Evolutionary conservation across 352 stramenopile genomes (phyloP), one percentile per base, ranked within the genome.

Genomic region (Phytophthora citricola): DNA sequence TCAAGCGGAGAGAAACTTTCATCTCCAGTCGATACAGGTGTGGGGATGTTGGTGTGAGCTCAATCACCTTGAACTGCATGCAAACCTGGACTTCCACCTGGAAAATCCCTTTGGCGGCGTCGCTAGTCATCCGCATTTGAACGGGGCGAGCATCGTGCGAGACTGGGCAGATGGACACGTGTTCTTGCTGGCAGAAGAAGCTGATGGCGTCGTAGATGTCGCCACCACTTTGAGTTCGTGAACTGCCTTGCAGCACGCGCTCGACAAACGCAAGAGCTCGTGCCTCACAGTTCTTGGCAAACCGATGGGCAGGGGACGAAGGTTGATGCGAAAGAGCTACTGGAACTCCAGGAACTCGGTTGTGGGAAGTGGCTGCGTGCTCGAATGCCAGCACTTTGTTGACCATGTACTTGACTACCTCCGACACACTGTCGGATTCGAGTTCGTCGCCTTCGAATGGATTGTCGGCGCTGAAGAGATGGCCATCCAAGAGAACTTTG

Each of bases 131-230:
- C 29, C 45, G 49, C 50, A 93, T 75, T 39, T 88, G 63, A 26
- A 91, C 79, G 14, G 85, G 83, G 8, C 70, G 68, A 4, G 83
- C 83, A 20, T 90, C 81, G 11, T 90, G 83, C 0, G 83, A 93
- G 11, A 91, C 69, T 2, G 85, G 83, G 26, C 85, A 92, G 45
- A 92, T 85, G 22, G 80, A 83, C 5, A 92, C 54, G 17, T 79
- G 72, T 1, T 74, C 59, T 34, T 92, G 80, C 44, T 83, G 72
- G 44, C 83, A 91, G 54, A 92, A 79, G 48, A 90, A 88, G 39
- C 78, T 86, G 67, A 92, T 91, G 39, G 83, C 76, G 52, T 94
- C 83, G 69, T 92, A 94, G 59, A 94, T 92, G 54, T 94, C 85
- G 3, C 85, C 83, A 11, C 85, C 83, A 24, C 78, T 94, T 70